Evolutionary conservation across 805 yeast genomes (phyloP), one percentile per base, ranked within the genome.

Genomic region (Nadsonia fulvescens): DNA sequence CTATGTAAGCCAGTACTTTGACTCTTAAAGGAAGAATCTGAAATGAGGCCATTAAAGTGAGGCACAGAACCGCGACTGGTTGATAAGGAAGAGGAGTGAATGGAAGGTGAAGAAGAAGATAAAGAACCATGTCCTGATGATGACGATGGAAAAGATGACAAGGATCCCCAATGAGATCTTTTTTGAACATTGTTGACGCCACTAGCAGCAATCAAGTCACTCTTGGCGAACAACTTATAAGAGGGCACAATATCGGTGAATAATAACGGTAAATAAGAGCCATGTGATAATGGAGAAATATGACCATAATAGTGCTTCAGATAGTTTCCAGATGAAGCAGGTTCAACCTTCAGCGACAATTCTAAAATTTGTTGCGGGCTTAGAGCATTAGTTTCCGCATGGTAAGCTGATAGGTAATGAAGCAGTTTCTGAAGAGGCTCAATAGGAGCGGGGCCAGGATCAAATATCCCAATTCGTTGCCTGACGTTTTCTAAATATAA

Each of bases 241-340:
- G 53, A 51, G 8, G 73, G 66, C 9, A 63, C 43, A 9, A 60
- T 35, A 23, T 66, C 71, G 3, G 75, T 70, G 42, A 74, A 75
- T 25, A 75, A 36, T 8, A 73, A 54, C 2, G 86, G 75, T 8
- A 72, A 48, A 37, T 67, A 70, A 3, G 73, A 61, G 4, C 83
- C 83, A 2, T 61, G 52, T 12, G 66, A 46, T 23, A 75, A 43
- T 1, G 81, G 72, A 23, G 68, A 58, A 44, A 67, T 54, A 18
- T 67, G 61, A 3, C 53, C 41, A 26, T 52, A 50, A 37, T 63
- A 65, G 19, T 39, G 46, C 20, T 49, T 49, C 23, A 54, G 44
- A 32, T 58, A 61, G 12, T 50, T 37, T 7, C 71, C 70, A 12
- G 54, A 42, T 11, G 54, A 43, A 2, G 73, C 66, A 1, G 83